Evolutionary conservation across 2,329 filamentous ascomycete genomes (phyloP), one percentile per base, ranked within the genome.

Genomic region (Phialemonium atrogriseum): DNA sequence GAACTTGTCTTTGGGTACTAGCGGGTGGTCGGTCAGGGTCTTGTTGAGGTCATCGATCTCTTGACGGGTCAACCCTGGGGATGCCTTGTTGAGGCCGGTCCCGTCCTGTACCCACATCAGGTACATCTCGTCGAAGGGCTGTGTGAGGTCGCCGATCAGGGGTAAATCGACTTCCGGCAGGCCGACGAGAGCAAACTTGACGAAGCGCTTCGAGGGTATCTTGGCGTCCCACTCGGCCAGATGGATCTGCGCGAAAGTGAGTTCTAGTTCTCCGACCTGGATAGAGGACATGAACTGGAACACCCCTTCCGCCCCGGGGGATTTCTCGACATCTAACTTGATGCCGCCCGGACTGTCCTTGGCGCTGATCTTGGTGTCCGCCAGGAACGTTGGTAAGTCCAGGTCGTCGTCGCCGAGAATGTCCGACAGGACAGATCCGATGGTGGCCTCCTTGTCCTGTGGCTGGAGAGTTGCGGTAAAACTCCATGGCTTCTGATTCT

Each of bases 51-150:
- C 28, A 2, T n/a, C 14, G 13, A 45, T 27, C 23, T 49, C 44
- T 9, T 24, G 24, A 5, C 34, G 16, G 4, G 36, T 35, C 7
- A 47, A 32, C 10, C 46, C 43, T 5, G 40, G 34, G 13, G 24
- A 22, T 19, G 38, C 26, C 13, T 24, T 33, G 24, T 32, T 37
- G 17, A 19, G 18, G 12, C 27, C 31, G 8, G 43, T 20, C 4
- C 30, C 33, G 22, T 54, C 52, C 27, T 55, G 47, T 3, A 55
- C 43, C 51, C 49, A 58, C 22, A 56, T 35, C 24, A 48, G 52
- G 15, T 46, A 51, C 38, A 56, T 38, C 33, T 56, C 54, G 20
- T 59, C 53, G 19, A 59, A 47, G 1, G 55, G 55, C 34, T 55
- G 55, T 2, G 35, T 35, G 7, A 59, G 15, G 10, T 43, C 38